Evolutionary conservation across 208 protist species (phyloP).

Genomic region (Acanthamoeba sp.): DNA sequence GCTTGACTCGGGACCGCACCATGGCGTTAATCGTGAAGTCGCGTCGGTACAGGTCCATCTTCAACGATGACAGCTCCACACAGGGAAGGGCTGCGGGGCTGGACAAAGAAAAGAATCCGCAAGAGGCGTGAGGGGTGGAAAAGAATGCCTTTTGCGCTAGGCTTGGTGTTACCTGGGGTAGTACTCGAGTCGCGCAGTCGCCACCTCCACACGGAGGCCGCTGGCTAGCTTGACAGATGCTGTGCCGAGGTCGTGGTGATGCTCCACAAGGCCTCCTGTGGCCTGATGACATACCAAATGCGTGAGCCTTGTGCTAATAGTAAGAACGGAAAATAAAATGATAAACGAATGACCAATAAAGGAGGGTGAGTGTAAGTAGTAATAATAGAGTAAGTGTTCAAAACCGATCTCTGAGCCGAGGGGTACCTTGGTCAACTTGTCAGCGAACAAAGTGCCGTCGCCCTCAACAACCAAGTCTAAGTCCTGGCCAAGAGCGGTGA

Average conservation of each 20-base stretch:
- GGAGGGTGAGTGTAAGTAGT: no score
- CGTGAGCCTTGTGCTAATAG: background rate
- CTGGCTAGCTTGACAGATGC: slow-evolving; percentile 50
- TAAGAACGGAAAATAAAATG: no score
- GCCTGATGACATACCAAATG: background rate
- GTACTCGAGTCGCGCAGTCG: slow-evolving; percentile 66
- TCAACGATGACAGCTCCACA: slow-evolving; percentile 71
- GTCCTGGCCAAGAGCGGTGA: background rate
- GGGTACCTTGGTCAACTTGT: slow-evolving; percentile 38
- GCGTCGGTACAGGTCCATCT: slow-evolving; percentile 70
- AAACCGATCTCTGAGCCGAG: background rate
- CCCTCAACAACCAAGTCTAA: slow-evolving; percentile 68
- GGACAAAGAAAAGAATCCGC: background rate
- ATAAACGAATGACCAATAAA: no score
- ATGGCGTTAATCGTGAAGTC: slow-evolving; percentile 75
- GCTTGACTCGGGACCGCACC: background rate
- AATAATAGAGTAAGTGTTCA: no score
- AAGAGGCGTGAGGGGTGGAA: background rate
- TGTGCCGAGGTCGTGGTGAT: slow-evolving; percentile 31
- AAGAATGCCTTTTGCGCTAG: background rate
- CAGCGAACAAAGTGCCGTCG: background rate
- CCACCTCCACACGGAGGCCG: slow-evolving; percentile 8
- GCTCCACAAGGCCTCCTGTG: background rate
- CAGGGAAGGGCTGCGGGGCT: slow-evolving; percentile 57
- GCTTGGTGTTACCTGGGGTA: slow-evolving; percentile 72